Conservation (phyloP, 225 moss, liverwort and hornwort genomes). For the Polytrichum commune region DNA sequence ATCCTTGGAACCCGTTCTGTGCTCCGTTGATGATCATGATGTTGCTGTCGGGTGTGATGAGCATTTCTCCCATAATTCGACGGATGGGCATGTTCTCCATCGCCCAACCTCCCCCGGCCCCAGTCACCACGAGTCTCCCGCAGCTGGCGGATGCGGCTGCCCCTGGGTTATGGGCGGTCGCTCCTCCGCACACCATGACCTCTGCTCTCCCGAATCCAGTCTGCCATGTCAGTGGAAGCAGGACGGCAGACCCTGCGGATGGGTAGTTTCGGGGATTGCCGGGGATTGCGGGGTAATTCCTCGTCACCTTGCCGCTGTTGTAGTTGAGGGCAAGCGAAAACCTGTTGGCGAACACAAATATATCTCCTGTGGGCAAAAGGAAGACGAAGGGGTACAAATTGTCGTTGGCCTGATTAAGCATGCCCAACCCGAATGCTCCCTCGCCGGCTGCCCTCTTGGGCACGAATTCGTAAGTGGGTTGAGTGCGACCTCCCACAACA, state of each 20-base stretch:
- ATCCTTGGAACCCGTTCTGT: conserved; percentile 44
- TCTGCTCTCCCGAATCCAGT: conserved; percentile 6
- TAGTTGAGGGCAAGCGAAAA: conserved; percentile 28
- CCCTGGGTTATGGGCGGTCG: conserved; percentile 3
- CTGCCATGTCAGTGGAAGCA: conserved; percentile 6
- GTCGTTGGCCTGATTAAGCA: conserved; percentile 20
- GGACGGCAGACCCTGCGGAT: conserved; percentile 18
- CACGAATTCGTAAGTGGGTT: conserved; percentile 30
- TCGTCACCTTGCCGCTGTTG: conserved; percentile 22
- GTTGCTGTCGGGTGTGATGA: conserved; percentile 37
- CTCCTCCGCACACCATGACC: conserved; percentile 34
- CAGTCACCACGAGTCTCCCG: conserved; percentile 38
- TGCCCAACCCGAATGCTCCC: conserved; percentile 12
- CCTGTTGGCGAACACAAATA: conserved; percentile 28
- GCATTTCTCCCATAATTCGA: conserved; percentile 61
- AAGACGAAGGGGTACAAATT: conserved; percentile 48
- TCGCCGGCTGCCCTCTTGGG: conserved; percentile 22
- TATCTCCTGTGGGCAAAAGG: conserved; percentile 31
- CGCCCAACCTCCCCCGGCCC: conserved; percentile 30
- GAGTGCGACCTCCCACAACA: conserved; percentile 30
- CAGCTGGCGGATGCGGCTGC: conserved; percentile 43
- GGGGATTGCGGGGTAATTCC: conserved; percentile 9
- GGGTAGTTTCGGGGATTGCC: conserved; percentile 26
- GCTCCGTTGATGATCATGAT: conserved; percentile 58
- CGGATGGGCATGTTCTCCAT: conserved; percentile 55